phyloP scores from a whole-genome alignment of 2,329 filamentous ascomycete genomes.

The Colletotrichum karsti region DNA sequence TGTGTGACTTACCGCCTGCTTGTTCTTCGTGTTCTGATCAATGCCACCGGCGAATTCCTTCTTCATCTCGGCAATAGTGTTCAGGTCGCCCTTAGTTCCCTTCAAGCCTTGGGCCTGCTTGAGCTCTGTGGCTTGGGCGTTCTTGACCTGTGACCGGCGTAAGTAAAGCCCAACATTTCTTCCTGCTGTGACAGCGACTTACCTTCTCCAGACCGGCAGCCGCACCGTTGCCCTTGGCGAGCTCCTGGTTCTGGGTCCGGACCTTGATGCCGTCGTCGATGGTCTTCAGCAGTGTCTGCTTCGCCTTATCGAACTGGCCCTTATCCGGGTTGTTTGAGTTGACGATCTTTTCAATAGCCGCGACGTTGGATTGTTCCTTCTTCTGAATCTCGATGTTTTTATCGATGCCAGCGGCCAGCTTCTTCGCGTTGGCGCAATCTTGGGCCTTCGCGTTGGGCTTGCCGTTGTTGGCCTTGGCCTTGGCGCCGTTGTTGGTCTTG shows the following conservation, averaged over 20 bases:
- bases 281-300: conserved; percentile 29
- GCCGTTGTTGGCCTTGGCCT: not conserved
- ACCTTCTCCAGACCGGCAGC: conserved; percentile 29
- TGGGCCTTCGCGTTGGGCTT: not conserved
- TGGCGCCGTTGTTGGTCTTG: not conserved
- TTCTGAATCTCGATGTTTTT: conserved; percentile 35
- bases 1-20: not conserved
- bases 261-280: conserved; percentile 34
- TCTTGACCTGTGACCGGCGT: not conserved
- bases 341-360: conserved; percentile 17
- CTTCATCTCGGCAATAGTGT: not conserved
- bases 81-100: not conserved
- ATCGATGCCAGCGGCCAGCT: conserved; percentile 33
- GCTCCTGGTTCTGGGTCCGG: conserved; percentile 33
- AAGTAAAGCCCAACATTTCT: not conserved
- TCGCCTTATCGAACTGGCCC: conserved; percentile 26
- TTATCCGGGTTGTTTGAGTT: conserved; percentile 15
- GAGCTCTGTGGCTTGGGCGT: conserved; percentile 4
- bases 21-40: conserved; percentile 29
- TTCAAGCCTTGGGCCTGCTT: not conserved
- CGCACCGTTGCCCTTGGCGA: conserved; percentile 29
- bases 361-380: conserved; percentile 30
- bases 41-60: conserved; percentile 31
- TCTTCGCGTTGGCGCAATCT: conserved; percentile 29
- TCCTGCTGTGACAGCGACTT: no score